phyloP scores from a whole-genome alignment of 495 filamentous ascomycete species.

The Trichoderma erinaceum region DNA sequence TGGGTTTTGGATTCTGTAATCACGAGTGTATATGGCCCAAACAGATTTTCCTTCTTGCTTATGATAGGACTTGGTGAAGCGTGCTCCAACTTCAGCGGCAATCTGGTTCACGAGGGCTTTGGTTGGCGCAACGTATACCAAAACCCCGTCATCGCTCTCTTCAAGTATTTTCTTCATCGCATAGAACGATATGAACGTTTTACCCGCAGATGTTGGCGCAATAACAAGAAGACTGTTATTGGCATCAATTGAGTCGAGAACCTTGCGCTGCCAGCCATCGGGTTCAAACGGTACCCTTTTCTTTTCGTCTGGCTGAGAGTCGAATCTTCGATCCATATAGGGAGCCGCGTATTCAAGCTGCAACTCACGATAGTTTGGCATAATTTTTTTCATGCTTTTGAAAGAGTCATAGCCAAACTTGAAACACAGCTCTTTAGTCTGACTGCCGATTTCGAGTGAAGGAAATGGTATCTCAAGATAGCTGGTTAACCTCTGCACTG shows the following conservation, averaged over 20 bases:
- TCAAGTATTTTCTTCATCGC: conserved; percentile 71
- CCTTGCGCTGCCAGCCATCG: conserved; percentile 68
- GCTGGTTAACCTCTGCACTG: neutral
- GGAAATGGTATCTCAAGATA: neutral
- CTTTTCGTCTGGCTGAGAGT: conserved; percentile 52
- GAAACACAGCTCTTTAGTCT: conserved; percentile 15
- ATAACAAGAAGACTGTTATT: conserved; percentile 66
- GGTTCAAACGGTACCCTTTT: conserved; percentile 60
- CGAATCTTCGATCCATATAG: conserved; percentile 66
- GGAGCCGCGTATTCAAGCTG: conserved; percentile 63
- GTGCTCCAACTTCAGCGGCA: conserved; percentile 59
- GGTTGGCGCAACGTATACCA: conserved; percentile 76
- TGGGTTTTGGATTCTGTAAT: conserved; percentile 64
- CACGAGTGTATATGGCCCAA: conserved; percentile 74
- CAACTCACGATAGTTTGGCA: conserved; percentile 38
- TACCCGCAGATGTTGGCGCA: conserved; percentile 66
- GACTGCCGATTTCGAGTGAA: neutral
- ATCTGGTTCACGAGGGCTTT: conserved; percentile 83
- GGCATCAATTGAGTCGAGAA: conserved; percentile 66
- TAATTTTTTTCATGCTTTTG: conserved; percentile 18
- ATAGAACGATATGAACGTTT: conserved; percentile 61
- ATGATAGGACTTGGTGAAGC: conserved; percentile 64
- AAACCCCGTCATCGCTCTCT: conserved; percentile 56
- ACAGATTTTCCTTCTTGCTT: conserved; percentile 54
- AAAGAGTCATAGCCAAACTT: conserved; percentile 7